Conservation (phyloP, 306 rosid species). For the Acacia melanoxylon region DNA sequence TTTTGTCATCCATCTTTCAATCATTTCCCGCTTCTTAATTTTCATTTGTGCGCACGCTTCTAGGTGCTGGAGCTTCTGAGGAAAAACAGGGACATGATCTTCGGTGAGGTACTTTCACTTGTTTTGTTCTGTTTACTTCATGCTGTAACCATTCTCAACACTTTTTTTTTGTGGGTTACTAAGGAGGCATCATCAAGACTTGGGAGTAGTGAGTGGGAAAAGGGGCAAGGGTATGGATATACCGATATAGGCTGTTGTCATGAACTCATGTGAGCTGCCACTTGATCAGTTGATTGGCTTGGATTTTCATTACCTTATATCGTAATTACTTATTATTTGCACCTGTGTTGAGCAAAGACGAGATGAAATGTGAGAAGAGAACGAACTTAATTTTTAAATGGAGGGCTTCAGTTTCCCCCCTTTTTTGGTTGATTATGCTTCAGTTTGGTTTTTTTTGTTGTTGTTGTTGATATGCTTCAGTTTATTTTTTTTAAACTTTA, state of each 20-base stretch:
- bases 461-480: background rate
- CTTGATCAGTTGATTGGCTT: background rate
- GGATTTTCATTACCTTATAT: background rate
- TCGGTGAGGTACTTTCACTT: slow-evolving; percentile 63
- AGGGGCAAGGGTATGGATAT: background rate
- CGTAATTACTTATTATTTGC: background rate
- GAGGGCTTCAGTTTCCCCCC: background rate
- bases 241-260: background rate
- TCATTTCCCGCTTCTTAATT: background rate
- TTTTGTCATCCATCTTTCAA: background rate
- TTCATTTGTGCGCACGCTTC: background rate
- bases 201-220: background rate
- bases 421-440: background rate
- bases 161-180: too few relatives aligned
- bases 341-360: background rate
- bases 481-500: background rate
- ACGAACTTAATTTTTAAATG: background rate
- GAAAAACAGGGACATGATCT: slow-evolving; percentile 89
- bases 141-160: background rate
- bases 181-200: background rate
- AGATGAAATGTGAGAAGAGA: background rate
- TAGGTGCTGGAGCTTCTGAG: slow-evolving; percentile 86
- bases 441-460: too few relatives aligned
- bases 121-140: background rate
- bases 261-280: background rate